Evolutionary conservation across 2,329 filamentous ascomycete species (phyloP), one percentile per base, ranked within the genome.

Genomic region (Verticillium longisporum): DNA sequence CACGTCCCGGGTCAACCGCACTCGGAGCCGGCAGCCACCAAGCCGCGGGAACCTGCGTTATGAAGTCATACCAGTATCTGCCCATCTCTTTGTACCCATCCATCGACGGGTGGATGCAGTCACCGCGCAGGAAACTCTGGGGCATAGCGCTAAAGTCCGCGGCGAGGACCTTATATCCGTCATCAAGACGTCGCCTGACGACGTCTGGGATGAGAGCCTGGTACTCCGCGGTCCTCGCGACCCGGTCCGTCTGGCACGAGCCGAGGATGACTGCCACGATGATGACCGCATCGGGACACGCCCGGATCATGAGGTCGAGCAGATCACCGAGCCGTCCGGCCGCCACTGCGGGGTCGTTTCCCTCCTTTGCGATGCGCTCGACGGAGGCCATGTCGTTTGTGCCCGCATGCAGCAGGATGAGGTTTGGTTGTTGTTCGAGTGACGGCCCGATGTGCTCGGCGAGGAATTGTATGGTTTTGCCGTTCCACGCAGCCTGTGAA

Each of bases 341-440:
- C 3, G 67, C 71, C 14, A 56, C 66, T 3, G 45, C 53, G 1
- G 73, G 72, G 33, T 74, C 71, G 59, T 71, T 70, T 36, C 73
- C 72, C 59, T 76, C 71, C 1, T 59, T 64, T 13, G 74, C 69
- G 56, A 73, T 61, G 21, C 53, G 56, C 6, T 60, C 33, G 34
- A 70, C 66, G 6, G 61, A 62, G n/a, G 73, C 73, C 72, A 76
- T 73, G 57, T 76, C 74, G 55, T 76, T 76, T 13, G 74, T 76
- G 13, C 74, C 74, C 2, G 72, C 72, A 38, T 71, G 71, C 5
- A 76, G 62, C 11, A 76, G 69, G 36, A 76, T 68, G 53, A 76
- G 61, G 57, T 76, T 76, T 0, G 74, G 74, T 9, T 65, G 64
- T 56, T 75, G 72, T n/a, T 63, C 61, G 21, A 76, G 66, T 1